Conservation (phyloP, 306 rosid genomes). For the Fragaria ananassa region DNA sequence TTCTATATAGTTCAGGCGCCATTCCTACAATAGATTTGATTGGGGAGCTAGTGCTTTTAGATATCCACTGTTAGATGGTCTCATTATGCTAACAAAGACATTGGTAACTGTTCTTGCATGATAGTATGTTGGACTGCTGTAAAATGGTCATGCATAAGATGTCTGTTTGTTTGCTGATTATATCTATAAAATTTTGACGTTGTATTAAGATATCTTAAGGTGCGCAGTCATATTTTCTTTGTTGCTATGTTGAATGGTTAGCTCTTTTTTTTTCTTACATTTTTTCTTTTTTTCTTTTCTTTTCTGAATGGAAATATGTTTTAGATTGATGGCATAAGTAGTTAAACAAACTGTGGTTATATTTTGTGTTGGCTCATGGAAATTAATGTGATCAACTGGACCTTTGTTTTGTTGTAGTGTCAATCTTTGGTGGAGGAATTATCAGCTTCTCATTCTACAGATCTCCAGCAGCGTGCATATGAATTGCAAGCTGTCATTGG, state of each 20-base stretch:
- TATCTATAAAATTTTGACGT: neutral
- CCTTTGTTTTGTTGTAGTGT: constrained; percentile 38
- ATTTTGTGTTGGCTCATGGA: constrained; percentile 21
- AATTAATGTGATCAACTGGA: constrained; percentile 12
- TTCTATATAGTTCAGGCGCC: neutral
- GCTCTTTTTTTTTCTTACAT: neutral
- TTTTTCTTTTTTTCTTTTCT: neutral
- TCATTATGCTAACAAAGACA: neutral
- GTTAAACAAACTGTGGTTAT: neutral
- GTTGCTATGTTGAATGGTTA: neutral
- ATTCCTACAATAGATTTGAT: neutral
- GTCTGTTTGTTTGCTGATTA: neutral
- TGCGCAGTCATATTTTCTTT: neutral
- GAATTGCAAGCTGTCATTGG: constrained; percentile 69
- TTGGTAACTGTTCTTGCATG: neutral
- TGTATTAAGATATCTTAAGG: neutral
- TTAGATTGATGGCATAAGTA: neutral
- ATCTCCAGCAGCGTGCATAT: constrained; percentile 92
- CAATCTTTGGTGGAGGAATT: constrained; percentile 77
- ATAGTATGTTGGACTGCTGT: neutral
- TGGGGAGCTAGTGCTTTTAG: neutral
- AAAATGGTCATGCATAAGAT: neutral
- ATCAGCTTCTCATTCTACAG: constrained; percentile 83
- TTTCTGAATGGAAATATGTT: neutral
- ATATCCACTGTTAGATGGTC: neutral